These are phyloP conservation scores for Pleurotus salmoneostramineus DNA, from an alignment of 768 basidiomycete genomes.

Conservation along the genomic window DNA sequence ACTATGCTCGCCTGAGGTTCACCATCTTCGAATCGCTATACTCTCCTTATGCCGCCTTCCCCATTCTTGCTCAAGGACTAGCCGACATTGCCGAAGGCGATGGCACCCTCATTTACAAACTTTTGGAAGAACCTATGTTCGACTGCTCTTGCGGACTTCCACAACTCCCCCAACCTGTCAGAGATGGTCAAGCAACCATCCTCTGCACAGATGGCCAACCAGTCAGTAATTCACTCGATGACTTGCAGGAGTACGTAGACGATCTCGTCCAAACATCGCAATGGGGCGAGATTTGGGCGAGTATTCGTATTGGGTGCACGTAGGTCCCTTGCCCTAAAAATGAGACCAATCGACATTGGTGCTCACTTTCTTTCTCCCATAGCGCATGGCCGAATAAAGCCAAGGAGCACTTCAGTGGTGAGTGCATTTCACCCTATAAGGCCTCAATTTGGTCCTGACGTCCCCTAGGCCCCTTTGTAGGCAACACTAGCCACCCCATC, in stretches of 20 bases:
- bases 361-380: neutral
- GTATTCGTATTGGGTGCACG: constrained; percentile 15
- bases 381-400: neutral
- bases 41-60: constrained; percentile 16
- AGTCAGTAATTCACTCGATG: constrained; percentile 15
- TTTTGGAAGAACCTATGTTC: constrained; percentile 5
- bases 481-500: constrained; percentile 35
- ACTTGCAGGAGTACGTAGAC: constrained; percentile 9
- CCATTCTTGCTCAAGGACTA: constrained; percentile 15
- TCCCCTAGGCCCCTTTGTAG: constrained; percentile 26
- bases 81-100: constrained; percentile 21
- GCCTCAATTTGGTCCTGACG: neutral
- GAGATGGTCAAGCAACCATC: constrained; percentile 13
- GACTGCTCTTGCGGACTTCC: constrained; percentile 5
- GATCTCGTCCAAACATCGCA: constrained; percentile 9
- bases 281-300: constrained; percentile 16
- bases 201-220: constrained; percentile 16
- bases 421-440: neutral
- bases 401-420: constrained; percentile 2
- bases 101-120: constrained; percentile 13
- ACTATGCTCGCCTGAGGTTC: constrained; percentile 14
- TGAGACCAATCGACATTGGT: neutral
- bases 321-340: constrained; percentile 6
- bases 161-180: neutral
- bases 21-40: constrained; percentile 19